Conservation (phyloP, 768 basidiomycete species). For the Candolleomyces aberdarensis region DNA sequence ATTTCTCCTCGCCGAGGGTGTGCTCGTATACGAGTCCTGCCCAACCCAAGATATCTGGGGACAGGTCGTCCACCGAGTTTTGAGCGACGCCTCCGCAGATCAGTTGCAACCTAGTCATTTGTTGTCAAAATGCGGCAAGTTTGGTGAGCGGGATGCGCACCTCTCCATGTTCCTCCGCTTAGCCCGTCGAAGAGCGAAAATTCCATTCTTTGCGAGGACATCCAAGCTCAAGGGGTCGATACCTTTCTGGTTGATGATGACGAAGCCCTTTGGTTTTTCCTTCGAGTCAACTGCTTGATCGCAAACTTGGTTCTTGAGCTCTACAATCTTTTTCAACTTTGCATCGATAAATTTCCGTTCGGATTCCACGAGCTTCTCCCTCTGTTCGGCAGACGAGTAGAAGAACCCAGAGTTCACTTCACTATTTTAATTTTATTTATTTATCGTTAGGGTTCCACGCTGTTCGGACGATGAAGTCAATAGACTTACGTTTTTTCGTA, state of each 20-base stretch:
- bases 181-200: constrained; percentile 89
- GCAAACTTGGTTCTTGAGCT: constrained; percentile 94
- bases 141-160: constrained; percentile 37
- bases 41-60: constrained; percentile 90
- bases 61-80: constrained; percentile 96
- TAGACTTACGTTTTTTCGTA: constrained; percentile 96
- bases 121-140: not conserved
- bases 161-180: constrained; percentile 99
- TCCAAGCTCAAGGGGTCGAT: constrained; percentile 97
- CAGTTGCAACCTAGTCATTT: constrained; percentile 69
- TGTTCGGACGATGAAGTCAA: too few relatives aligned
- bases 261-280: constrained; percentile 84
- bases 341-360: constrained; percentile 92
- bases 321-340: constrained; percentile 93
- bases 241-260: constrained; percentile 97
- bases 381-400: constrained; percentile 97
- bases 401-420: constrained; percentile 99
- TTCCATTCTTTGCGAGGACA: constrained; percentile 94
- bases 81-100: constrained; percentile 94
- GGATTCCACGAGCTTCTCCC: constrained; percentile 97
- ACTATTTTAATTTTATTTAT: constrained; percentile 39
- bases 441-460: not conserved
- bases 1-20: constrained; percentile 98
- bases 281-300: constrained; percentile 85
- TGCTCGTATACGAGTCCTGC: constrained; percentile 99